Conservation (phyloP, 805 yeast species). For the Sungouiella blattae region DNA sequence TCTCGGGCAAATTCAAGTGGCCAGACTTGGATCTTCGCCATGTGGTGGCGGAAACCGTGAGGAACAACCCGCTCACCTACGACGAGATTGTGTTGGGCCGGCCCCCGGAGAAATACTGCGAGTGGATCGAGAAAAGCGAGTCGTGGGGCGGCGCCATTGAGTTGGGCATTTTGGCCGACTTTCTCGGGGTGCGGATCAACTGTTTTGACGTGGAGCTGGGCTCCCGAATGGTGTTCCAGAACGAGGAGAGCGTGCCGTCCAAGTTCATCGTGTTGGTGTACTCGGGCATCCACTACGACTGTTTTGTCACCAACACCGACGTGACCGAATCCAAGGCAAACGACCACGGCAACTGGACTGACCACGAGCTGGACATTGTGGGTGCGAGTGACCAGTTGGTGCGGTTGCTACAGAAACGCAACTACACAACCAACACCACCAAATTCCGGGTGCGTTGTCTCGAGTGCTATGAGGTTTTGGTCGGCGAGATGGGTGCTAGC, state of each 20-base stretch:
- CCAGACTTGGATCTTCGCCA: constrained; percentile 35
- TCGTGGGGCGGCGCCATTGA: constrained; percentile 89
- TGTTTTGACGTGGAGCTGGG: constrained; percentile 66
- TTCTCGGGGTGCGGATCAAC: constrained; percentile 48
- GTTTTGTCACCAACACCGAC: constrained; percentile 33
- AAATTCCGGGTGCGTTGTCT: constrained; percentile 56
- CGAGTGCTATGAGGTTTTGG: constrained; percentile 47
- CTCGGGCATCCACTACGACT: constrained; percentile 72
- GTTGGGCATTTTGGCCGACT: constrained; percentile 55
- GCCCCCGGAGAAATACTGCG: constrained; percentile 43
- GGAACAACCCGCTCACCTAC: constrained; percentile 38
- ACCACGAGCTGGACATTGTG: constrained; percentile 30
- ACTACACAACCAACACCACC: constrained; percentile 64
- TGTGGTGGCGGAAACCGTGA: constrained; percentile 47
- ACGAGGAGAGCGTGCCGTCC: constrained; percentile 29
- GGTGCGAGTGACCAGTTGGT: constrained; percentile 40
- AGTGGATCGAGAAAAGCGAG: constrained; percentile 57
- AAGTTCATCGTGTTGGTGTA: constrained; percentile 55
- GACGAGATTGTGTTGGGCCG: constrained; percentile 57
- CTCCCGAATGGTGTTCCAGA: constrained; percentile 49
- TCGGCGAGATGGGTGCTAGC: constrained; percentile 63
- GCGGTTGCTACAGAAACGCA: constrained; percentile 42
- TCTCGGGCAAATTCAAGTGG: constrained; percentile 22
- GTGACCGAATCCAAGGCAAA: constrained; percentile 20
- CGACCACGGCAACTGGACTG: constrained; percentile 43